These are phyloP conservation scores for Leucogyrophana mollusca DNA, from an alignment of 768 basidiomycete species.

Conservation along the genomic window DNA sequence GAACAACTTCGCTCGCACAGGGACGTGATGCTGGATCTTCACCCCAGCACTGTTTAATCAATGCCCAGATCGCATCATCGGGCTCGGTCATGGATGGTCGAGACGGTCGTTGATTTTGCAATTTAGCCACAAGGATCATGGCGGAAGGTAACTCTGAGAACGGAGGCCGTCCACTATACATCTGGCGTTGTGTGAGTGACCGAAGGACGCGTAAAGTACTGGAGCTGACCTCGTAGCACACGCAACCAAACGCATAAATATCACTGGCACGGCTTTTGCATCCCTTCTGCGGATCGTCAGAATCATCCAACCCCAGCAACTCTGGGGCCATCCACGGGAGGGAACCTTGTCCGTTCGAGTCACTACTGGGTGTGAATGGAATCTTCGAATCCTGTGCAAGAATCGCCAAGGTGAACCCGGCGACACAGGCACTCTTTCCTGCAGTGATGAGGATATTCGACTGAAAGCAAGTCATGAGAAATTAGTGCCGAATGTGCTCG, in stretches of 20 bases:
- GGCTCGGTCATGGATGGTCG: constrained; percentile 20
- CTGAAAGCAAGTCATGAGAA: constrained; percentile 7
- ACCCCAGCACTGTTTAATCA: constrained; percentile 48
- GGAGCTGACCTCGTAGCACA: constrained; percentile 26
- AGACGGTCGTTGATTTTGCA: constrained; percentile 35
- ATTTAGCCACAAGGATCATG: constrained; percentile 49
- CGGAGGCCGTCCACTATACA: constrained; percentile 49
- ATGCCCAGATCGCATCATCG: constrained; percentile 40
- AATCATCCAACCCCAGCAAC: constrained; percentile 28
- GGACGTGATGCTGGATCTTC: constrained; percentile 37
- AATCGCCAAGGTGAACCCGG: constrained; percentile 29
- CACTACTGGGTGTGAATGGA: no score
- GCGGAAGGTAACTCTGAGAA: constrained; percentile 53
- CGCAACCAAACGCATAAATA: constrained; percentile 26
- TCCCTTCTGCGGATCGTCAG: constrained; percentile 23
- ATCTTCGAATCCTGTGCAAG: constrained; percentile 14
- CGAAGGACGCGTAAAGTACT: no score
- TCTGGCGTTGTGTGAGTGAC: no score
- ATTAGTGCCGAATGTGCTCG: not conserved
- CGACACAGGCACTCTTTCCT: constrained; percentile 13
- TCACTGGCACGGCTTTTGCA: constrained; percentile 41
- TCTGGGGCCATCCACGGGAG: constrained; percentile 28
- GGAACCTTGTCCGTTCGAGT: constrained; percentile 17
- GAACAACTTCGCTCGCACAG: constrained; percentile 38
- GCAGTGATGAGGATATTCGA: constrained; percentile 22